phyloP scores from a whole-genome alignment of 768 basidiomycete species.

The Phanerodontia chrysosporium region DNA sequence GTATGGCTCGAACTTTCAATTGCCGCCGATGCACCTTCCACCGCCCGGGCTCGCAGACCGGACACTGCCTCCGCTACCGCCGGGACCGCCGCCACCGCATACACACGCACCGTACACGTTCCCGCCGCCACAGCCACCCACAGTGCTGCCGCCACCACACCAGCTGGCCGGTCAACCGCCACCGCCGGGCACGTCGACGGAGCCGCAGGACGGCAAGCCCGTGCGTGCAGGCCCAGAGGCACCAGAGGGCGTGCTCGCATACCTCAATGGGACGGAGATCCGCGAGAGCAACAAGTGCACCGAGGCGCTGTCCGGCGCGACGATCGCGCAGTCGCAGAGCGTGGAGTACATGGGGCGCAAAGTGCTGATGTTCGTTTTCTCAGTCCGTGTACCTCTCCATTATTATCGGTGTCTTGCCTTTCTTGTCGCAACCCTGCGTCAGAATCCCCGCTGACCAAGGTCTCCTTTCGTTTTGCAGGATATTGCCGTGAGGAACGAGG shows the following conservation, averaged over 20 bases:
- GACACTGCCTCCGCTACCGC: slow-evolving; percentile 9
- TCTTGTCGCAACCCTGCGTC: background rate
- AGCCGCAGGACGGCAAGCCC: background rate
- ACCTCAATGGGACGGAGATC: slow-evolving; percentile 36
- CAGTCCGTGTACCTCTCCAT: slow-evolving; percentile 36
- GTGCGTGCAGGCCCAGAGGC: slow-evolving; percentile 12
- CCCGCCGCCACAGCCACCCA: slow-evolving; percentile 11
- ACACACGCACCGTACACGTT: slow-evolving; percentile 6
- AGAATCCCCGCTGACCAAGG: background rate
- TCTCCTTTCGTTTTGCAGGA: slow-evolving; percentile 39
- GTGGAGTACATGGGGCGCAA: slow-evolving; percentile 46
- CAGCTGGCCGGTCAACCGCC: background rate
- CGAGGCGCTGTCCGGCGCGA: slow-evolving; percentile 51
- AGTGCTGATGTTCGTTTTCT: slow-evolving; percentile 58
- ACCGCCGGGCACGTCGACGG: background rate
- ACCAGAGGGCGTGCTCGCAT: slow-evolving; percentile 38
- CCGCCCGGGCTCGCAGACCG: background rate
- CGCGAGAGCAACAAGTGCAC: slow-evolving; percentile 51
- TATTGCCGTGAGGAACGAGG: slow-evolving; percentile 66
- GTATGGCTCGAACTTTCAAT: slow-evolving; percentile 4
- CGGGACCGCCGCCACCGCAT: background rate
- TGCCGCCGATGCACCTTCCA: slow-evolving; percentile 9
- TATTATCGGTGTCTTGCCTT: slow-evolving; percentile 6
- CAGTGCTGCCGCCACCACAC: background rate
- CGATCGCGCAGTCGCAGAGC: slow-evolving; percentile 33